Evolutionary conservation across 78 protist genomes (phyloP).

Genomic region (Guillardia theta): DNA sequence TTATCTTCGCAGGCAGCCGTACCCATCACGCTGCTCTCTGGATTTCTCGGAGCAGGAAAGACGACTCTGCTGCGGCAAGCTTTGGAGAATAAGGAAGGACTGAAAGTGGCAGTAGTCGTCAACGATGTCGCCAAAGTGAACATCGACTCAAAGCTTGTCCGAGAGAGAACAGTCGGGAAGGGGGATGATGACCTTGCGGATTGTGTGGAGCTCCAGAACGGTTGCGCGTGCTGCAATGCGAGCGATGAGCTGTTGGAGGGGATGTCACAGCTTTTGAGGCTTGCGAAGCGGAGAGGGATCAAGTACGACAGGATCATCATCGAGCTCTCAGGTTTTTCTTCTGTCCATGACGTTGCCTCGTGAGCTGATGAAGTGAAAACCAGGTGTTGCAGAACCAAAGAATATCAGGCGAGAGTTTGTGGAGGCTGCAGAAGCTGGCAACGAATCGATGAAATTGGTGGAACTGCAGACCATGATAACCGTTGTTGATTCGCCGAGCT

Average conservation of each 20-base stretch:
- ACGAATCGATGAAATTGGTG: background rate
- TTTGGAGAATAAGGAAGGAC: background rate
- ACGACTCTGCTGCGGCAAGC: conserved; percentile 60
- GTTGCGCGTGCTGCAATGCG: conserved; percentile 85
- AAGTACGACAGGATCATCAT: conserved; percentile 44
- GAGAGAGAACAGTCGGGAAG: background rate
- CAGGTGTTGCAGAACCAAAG: conserved; percentile 51
- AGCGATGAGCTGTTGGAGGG: background rate
- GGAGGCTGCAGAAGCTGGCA: conserved; percentile 6
- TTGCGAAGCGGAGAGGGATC: background rate
- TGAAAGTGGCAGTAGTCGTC: conserved; percentile 63
- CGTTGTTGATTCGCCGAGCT: conserved; percentile 40
- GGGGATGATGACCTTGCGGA: background rate
- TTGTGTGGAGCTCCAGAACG: conserved; percentile 63
- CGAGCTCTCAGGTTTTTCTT: background rate
- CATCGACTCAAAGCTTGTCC: conserved; percentile 82
- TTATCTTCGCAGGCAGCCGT: conserved; percentile 1
- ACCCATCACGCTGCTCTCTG: conserved; percentile 84
- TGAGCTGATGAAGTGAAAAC: background rate
- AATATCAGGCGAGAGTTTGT: conserved; percentile 30
- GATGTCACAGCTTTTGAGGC: background rate
- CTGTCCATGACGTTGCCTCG: background rate
- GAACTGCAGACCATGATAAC: conserved; percentile 39
- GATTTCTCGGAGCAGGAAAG: conserved; percentile 91
- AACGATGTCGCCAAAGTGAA: conserved; percentile 81